These are phyloP conservation scores for Amoeboaphelidium protococcarum DNA, from an alignment of 371 early-diverging fungal species.

Conservation along the genomic window DNA sequence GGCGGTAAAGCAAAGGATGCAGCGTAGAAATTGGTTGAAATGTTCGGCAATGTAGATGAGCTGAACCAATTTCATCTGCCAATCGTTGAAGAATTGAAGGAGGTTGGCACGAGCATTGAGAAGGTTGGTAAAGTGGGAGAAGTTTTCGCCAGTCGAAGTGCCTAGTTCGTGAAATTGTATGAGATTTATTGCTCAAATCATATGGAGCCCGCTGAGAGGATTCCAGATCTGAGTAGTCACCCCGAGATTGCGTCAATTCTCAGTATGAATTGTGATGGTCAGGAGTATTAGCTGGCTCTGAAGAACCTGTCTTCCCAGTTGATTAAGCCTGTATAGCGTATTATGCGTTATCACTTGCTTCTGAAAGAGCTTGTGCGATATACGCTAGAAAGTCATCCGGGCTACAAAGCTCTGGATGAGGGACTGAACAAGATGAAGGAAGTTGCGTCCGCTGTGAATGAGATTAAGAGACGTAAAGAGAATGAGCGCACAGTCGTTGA, in stretches of 20 bases:
- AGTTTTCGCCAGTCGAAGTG: neutral
- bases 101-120: neutral
- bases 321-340: slow-evolving; percentile 2
- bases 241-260: neutral
- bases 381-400: neutral
- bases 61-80: neutral
- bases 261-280: neutral
- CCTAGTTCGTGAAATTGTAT: neutral
- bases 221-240: neutral
- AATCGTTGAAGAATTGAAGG: neutral
- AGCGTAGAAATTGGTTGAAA: neutral
- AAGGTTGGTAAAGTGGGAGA: neutral
- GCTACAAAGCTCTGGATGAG: neutral
- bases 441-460: neutral
- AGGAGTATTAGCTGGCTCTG: neutral
- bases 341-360: neutral
- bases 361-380: neutral
- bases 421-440: neutral
- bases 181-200: neutral
- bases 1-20: too few relatives aligned
- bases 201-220: neutral
- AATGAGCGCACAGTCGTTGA: neutral
- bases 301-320: neutral
- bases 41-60: neutral
- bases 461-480: neutral